Base-by-base conservation (phyloP, 1,139 yeast species). In the Candida tetrigidarum region DNA sequence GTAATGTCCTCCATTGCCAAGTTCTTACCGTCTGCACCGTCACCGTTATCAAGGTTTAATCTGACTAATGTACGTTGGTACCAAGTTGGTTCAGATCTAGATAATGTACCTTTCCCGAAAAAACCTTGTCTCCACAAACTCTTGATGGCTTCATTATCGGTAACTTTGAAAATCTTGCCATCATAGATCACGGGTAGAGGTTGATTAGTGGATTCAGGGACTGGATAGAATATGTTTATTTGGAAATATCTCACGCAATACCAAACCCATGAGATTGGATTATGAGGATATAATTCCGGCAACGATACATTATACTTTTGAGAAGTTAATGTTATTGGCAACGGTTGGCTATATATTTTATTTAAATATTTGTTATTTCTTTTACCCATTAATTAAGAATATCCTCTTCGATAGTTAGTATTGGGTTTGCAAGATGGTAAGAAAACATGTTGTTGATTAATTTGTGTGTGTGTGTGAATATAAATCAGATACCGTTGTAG, bases 401-500 rank as follows among this genome's bases (percentile, higher is more conserved):
- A 22, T 14, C 37, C 25, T 37, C 14, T 39, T 43, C 43, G 27
- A 22, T 34, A 42, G 56, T 56, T 55, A 56, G 59, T 52, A 54
- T 28, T 41, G 42, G 46, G 22, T 18, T 34, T n/a, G n/a, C n/a
- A n/a, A n/a, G n/a, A 12, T 14, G 23, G 28, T 35, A 15, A 20
- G 14, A 7, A 30, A n/a, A 36, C 14, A 29, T 27, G 23, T 37
- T 7, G 19, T 22, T 25, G 15, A 34, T 12, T 34, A n/a, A n/a
- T n/a, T 30, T 5, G 20, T 16, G 23, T 27, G 12, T 6, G 14
- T 12, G 14, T 27, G n/a, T n/a, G n/a, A 12, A 32, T 18, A 25
- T 43, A 45, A 50, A 50, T 91, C 98, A 91, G 98, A 91, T 91
- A 91, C 98, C 98, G 98, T 91, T 91, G 97, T 91, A 91, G 98